phyloP scores from a whole-genome alignment of 1,284 basidiomycete species.

The Marasmius sp. region DNA sequence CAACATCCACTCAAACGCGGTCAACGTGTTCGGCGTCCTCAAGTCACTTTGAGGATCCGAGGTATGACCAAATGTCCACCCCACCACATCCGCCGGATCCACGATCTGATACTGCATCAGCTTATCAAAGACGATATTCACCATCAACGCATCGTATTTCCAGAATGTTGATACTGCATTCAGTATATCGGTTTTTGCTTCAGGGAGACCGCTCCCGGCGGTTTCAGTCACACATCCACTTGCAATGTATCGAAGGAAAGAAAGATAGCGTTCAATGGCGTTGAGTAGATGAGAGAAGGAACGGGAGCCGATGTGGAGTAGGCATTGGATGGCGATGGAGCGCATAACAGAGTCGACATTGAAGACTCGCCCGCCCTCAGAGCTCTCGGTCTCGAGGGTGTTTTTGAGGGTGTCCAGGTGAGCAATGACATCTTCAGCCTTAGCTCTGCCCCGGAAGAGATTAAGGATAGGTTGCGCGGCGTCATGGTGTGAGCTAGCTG shows the following conservation, averaged over 20 bases:
- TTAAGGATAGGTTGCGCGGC: slow-evolving; percentile 81
- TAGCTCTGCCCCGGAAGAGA: slow-evolving; percentile 77
- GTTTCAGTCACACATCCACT: slow-evolving; percentile 39
- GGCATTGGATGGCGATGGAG: slow-evolving; percentile 84
- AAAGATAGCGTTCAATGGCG: slow-evolving; percentile 95
- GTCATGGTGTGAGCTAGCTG: slow-evolving; percentile 76
- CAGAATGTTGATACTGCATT: slow-evolving; percentile 76
- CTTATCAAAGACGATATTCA: slow-evolving; percentile 94
- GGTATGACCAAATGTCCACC: slow-evolving; percentile 73
- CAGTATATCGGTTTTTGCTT: slow-evolving; percentile 72
- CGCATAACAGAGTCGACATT: slow-evolving; percentile 71
- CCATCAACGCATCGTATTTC: slow-evolving; percentile 80
- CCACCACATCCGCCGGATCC: slow-evolving; percentile 89
- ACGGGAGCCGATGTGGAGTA: slow-evolving; percentile 89
- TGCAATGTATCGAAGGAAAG: slow-evolving; percentile 77
- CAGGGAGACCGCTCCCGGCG: slow-evolving; percentile 42
- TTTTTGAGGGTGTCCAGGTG: slow-evolving; percentile 73
- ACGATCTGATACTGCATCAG: slow-evolving; percentile 98
- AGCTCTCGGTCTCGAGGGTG: slow-evolving; percentile 60
- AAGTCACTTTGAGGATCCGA: slow-evolving; percentile 27
- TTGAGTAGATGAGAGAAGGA: slow-evolving; percentile 99
- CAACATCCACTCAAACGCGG: slow-evolving; percentile 78
- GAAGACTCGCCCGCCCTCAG: slow-evolving; percentile 44
- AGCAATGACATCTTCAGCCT: slow-evolving; percentile 76
- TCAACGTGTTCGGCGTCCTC: slow-evolving; percentile 42